These are phyloP conservation scores for Gnomoniopsis sp. DNA, from an alignment of 2,329 filamentous ascomycete species.

Conservation along the genomic window DNA sequence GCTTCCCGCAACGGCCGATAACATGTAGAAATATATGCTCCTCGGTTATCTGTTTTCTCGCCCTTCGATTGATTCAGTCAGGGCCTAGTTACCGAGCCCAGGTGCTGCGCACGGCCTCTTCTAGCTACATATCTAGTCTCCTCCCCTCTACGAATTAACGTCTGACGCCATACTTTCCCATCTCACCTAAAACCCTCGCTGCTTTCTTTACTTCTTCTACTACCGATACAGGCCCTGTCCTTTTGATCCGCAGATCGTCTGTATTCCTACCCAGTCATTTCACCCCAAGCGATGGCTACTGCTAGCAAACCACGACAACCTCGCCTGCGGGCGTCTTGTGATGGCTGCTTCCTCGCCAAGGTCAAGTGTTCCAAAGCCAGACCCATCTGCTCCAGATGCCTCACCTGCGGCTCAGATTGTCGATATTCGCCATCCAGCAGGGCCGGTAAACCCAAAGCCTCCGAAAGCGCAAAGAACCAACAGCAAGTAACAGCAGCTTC, in stretches of 20 bases:
- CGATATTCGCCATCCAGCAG: conserved; percentile 51
- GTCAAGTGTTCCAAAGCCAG: conserved; percentile 53
- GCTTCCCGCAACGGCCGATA: background rate
- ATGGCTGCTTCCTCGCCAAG: conserved; percentile 53
- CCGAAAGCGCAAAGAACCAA: conserved; percentile 26
- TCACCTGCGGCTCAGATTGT: conserved; percentile 46
- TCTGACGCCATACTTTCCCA: too few species aligned
- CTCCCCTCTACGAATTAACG: too few species aligned
- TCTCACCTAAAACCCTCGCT: too few species aligned
- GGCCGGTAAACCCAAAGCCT: conserved; percentile 46
- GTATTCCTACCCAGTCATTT: background rate
- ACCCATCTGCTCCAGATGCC: conserved; percentile 51
- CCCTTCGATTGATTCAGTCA: background rate
- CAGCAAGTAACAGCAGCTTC: conserved; percentile 18
- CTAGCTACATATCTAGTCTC: too few species aligned
- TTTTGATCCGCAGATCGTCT: background rate
- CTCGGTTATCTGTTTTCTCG: background rate
- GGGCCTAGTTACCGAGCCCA: background rate
- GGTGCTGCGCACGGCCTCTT: background rate
- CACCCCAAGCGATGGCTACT: conserved; percentile 19
- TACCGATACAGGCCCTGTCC: background rate
- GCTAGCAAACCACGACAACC: conserved; percentile 35
- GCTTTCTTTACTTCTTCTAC: background rate
- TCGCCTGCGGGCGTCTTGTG: conserved; percentile 47
- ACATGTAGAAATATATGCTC: background rate